phyloP scores from a whole-genome alignment of 163 green algal species.

The Chlorella variabilis region DNA sequence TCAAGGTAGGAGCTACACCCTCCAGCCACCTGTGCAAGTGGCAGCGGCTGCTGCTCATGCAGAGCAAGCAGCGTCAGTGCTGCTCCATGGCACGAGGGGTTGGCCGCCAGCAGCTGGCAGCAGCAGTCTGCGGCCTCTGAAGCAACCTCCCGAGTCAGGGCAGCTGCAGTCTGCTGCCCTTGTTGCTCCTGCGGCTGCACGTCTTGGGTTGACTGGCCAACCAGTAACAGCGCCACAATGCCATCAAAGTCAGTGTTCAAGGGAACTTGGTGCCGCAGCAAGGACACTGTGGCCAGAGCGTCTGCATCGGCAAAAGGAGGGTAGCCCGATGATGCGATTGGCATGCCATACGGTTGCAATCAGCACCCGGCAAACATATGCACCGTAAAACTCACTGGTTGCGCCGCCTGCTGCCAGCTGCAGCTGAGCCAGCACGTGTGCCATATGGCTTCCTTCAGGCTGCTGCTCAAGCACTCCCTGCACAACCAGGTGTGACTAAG shows the following conservation, averaged over 20 bases:
- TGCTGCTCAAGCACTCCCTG: conserved; percentile 7
- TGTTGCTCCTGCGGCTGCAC: not conserved
- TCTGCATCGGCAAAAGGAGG: not conserved
- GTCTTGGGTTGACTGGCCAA: not conserved
- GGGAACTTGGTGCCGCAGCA: not conserved
- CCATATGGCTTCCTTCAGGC: not conserved
- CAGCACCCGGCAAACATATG: not conserved
- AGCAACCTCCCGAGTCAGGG: not conserved
- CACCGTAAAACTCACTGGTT: not conserved
- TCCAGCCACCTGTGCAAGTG: not conserved
- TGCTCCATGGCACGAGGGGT: not conserved
- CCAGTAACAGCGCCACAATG: not conserved
- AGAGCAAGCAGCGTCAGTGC: conserved; percentile 1
- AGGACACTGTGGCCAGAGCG: not conserved
- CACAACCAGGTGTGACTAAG: not conserved
- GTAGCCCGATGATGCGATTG: no score
- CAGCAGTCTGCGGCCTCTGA: not conserved
- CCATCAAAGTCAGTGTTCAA: no score
- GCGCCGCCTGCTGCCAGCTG: not conserved
- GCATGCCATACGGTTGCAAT: no score
- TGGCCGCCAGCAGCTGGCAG: not conserved
- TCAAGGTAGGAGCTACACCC: conserved; percentile 14
- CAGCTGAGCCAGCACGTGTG: not conserved
- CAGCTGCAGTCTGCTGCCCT: not conserved
- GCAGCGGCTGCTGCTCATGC: not conserved